Evolutionary conservation across 2,329 filamentous ascomycete species (phyloP).

Genomic region (Pyricularia grisea): DNA sequence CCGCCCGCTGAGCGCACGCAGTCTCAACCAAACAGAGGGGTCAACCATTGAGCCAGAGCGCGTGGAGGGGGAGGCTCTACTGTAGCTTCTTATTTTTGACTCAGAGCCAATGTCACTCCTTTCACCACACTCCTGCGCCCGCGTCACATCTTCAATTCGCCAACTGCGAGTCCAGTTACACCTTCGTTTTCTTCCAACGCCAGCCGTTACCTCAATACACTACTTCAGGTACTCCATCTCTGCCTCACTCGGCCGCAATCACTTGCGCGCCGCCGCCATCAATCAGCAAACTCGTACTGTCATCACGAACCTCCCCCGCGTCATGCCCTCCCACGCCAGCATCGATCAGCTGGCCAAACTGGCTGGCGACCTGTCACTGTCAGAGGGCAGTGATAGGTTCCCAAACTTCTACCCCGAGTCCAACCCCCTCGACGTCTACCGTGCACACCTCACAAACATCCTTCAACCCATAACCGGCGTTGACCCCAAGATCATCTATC

Average conservation of each 20-base stretch:
- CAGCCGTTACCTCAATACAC: not conserved
- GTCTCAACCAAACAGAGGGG: conserved; percentile 1
- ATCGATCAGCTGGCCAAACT: conserved; percentile 23
- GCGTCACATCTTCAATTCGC: not conserved
- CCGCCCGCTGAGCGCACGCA: not conserved
- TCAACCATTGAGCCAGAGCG: not conserved
- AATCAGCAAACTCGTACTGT: not conserved
- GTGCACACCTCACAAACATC: conserved; percentile 63
- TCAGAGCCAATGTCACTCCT: conserved; percentile 1
- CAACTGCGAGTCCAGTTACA: not conserved
- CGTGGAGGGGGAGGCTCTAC: not conserved
- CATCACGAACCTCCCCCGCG: not conserved
- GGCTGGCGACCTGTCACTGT: conserved; percentile 24
- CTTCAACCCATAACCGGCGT: conserved; percentile 62
- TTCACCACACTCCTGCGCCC: not conserved
- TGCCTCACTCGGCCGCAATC: not conserved
- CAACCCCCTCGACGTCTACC: conserved; percentile 74
- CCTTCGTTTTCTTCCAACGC: not conserved
- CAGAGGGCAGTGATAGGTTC: conserved; percentile 29
- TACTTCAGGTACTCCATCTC: not conserved
- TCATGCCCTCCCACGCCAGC: conserved; percentile 12
- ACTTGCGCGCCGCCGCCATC: not conserved
- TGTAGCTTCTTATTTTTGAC: not conserved
- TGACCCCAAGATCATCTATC: conserved; percentile 61
- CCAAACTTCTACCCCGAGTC: conserved; percentile 54